Percentiles rank a stretch among this genome's conserved stretches.
These are phyloP conservation scores for Avena atlantica DNA, from an alignment of 176 grass and related monocot genomes.

Conservation along the genomic window DNA sequence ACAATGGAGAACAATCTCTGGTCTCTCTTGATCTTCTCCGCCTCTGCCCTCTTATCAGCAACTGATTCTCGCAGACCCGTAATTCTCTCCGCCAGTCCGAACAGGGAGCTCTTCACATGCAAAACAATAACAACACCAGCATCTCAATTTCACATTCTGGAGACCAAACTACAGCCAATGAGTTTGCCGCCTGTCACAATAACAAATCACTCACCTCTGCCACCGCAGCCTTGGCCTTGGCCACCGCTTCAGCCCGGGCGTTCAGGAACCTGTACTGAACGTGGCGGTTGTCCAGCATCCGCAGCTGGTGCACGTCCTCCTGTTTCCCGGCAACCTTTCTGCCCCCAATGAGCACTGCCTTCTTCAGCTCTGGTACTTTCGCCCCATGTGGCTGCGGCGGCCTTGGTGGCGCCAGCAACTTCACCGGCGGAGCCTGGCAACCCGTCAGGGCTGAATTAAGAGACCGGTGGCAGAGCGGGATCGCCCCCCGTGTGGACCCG, in stretches of 20 bases:
- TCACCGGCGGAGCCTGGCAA: conserved; percentile 41
- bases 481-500: conserved; percentile 55
- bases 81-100: conserved; percentile 46
- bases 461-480: conserved; percentile 70
- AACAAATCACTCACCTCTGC: conserved; percentile 57
- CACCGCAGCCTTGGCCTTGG: conserved; percentile 48
- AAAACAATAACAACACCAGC: conserved; percentile 15
- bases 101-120: conserved; percentile 63
- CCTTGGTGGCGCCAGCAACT: conserved; percentile 36
- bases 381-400: conserved; percentile 70
- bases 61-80: conserved; percentile 51
- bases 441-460: conserved; percentile 69
- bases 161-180: not conserved
- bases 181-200: not conserved
- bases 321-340: conserved; percentile 60
- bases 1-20: conserved; percentile 54
- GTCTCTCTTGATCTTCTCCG: conserved; percentile 58
- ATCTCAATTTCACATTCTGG: not conserved
- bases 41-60: conserved; percentile 49
- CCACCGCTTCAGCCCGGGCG: conserved; percentile 45
- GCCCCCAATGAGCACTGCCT: conserved; percentile 21
- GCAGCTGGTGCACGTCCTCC: conserved; percentile 75
- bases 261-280: conserved; percentile 78
- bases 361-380: conserved; percentile 58
- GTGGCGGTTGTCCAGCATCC: conserved; percentile 69